These are phyloP conservation scores for Paragyromitra xinjiangensis DNA, from an alignment of 495 filamentous ascomycete species.

Conservation along the genomic window DNA sequence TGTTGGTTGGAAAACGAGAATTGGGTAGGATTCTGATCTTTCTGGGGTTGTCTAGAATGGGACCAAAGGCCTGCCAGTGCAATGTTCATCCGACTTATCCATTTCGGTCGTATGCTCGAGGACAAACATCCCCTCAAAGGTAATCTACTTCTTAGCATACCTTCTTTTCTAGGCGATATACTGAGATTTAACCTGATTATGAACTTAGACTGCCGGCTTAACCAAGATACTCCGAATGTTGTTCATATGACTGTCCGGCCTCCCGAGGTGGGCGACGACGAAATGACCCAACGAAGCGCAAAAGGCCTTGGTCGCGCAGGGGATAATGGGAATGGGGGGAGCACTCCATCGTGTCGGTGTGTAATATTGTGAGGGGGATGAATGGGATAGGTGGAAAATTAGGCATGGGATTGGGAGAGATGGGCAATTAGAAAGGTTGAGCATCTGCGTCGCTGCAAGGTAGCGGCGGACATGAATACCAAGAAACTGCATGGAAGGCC, in stretches of 20 bases:
- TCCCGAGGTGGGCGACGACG: slow-evolving; percentile 55
- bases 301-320: slow-evolving; percentile 47
- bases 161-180: neutral
- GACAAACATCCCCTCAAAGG: slow-evolving; percentile 55
- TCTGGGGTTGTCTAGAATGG: slow-evolving; percentile 50
- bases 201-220: slow-evolving; percentile 56
- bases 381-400: neutral
- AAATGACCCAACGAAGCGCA: slow-evolving; percentile 54
- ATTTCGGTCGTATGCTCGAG: slow-evolving; percentile 56
- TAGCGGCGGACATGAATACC: slow-evolving; percentile 2
- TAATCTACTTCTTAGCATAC: slow-evolving; percentile 1
- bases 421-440: neutral
- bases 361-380: slow-evolving; percentile 54
- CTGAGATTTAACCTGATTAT: neutral
- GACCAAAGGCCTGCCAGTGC: slow-evolving; percentile 56
- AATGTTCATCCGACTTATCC: slow-evolving; percentile 57
- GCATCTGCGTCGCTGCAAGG: neutral
- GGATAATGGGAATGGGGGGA: slow-evolving; percentile 35
- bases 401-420: neutral
- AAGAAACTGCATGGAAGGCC: slow-evolving; percentile 18
- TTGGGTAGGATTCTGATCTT: slow-evolving; percentile 15
- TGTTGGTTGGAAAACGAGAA: slow-evolving; percentile 1
- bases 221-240: slow-evolving; percentile 53
- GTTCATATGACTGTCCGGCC: slow-evolving; percentile 58
- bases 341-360: slow-evolving; percentile 55